Evolutionary conservation across 176 grass and related monocot species (phyloP), one percentile per base, ranked within the genome.

Genomic region (Aegilops bicornis): DNA sequence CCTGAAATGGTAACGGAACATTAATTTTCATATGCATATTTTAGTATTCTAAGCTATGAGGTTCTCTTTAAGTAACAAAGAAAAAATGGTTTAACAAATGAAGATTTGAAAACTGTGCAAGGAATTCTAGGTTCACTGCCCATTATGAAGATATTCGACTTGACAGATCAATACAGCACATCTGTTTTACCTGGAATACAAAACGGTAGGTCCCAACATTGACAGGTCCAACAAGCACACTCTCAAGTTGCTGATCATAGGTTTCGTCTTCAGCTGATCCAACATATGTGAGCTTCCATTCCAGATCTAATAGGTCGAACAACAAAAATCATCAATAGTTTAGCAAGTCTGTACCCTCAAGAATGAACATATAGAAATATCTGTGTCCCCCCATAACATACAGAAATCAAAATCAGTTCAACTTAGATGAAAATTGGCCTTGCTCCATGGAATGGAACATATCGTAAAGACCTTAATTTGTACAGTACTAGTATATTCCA

Each of bases 261-360:
- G 91, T 96, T 79, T 99, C 97, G 33, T 99, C 97, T 91, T 99
- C 97, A 48, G 97, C 97, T 31, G 97, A 99, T 83, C 97, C 97
- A 68, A 99, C 97, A 70, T 99, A 99, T 70, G 88, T 91, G 58
- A 99, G 94, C 78, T 99, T 99, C 97, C 97, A 99, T n/a, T 95
- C 93, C 67, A 95, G 79, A 87, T 95, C 93, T 95, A 40, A 76
- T 76, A 77, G 56, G 69, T 65, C 30, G 63, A 86, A 12, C 22
- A 69, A 52, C 6, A 88, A 68, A 59, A 1, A 56, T 80, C 37
- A 50, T 25, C 24, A 64, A 29, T 76, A 84, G 19, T 43, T 62
- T 14, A 82, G 48, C 23, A 7, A 85, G 4, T 27, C 30, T 52
- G 25, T 40, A 65, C 3, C 10, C 37, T 87, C 42, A 84, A 36